phyloP scores from a whole-genome alignment of 495 filamentous ascomycete genomes.

The Aspergillus heteromorphus region DNA sequence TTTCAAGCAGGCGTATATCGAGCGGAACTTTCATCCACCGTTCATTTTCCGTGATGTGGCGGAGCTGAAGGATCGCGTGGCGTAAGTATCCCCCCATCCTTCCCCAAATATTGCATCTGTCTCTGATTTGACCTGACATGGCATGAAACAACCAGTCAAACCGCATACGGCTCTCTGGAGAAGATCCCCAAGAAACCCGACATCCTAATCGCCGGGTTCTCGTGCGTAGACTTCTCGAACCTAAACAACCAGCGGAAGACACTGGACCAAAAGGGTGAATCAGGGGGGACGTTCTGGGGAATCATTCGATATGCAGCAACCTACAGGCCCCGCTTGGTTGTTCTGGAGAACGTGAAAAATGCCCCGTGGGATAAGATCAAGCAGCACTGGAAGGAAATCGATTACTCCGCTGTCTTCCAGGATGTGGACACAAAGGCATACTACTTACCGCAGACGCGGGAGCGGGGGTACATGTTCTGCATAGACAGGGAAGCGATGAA shows the following conservation, averaged over 20 bases:
- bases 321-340: slow-evolving; percentile 56
- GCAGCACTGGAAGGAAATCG: slow-evolving; percentile 42
- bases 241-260: slow-evolving; percentile 35
- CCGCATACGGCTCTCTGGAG: slow-evolving; percentile 60
- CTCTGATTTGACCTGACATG: slow-evolving; percentile 11
- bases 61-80: slow-evolving; percentile 50
- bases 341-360: slow-evolving; percentile 67
- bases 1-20: slow-evolving; percentile 77
- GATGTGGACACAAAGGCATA: slow-evolving; percentile 67
- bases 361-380: slow-evolving; percentile 60
- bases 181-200: slow-evolving; percentile 58
- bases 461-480: slow-evolving; percentile 66
- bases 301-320: slow-evolving; percentile 52
- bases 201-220: slow-evolving; percentile 68
- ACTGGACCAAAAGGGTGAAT: slow-evolving; percentile 56
- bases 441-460: slow-evolving; percentile 75
- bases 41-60: slow-evolving; percentile 66
- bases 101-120: slow-evolving; percentile 3
- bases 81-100: slow-evolving; percentile 45
- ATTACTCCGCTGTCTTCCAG: slow-evolving; percentile 46
- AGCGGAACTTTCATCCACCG: slow-evolving; percentile 61
- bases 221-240: slow-evolving; percentile 66
- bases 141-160: slow-evolving; percentile 47
- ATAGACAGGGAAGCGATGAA: slow-evolving; percentile 41
- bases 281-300: slow-evolving; percentile 62